phyloP scores from a whole-genome alignment of 148 eudicot genomes.

The Pouteria glomerata region DNA sequence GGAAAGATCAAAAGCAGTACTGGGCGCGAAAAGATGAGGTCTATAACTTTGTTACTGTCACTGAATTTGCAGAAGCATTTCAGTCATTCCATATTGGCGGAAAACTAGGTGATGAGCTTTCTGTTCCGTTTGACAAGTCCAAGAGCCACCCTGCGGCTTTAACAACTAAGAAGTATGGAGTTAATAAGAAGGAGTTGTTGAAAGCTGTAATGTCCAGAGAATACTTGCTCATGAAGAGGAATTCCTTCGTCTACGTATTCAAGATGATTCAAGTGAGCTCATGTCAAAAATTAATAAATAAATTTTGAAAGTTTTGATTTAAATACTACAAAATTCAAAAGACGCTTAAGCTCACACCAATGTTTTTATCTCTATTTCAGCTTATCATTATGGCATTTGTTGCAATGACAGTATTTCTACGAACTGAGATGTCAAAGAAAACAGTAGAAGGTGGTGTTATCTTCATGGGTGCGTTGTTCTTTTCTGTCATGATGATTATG shows the following conservation, averaged over 20 bases:
- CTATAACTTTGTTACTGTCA: conserved; percentile 15
- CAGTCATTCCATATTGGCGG: conserved; percentile 26
- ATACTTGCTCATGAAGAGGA: conserved; percentile 31
- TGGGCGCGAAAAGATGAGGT: conserved; percentile 26
- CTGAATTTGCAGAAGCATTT: conserved; percentile 24
- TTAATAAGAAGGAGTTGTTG: conserved; percentile 25
- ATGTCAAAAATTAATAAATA: too few relatives aligned
- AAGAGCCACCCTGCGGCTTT: conserved; percentile 41
- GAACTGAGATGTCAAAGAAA: conserved; percentile 26
- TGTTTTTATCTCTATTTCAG: conserved; percentile 13
- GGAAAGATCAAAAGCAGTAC: conserved; percentile 43
- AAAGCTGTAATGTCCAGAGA: conserved; percentile 34
- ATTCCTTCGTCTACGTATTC: conserved; percentile 31
- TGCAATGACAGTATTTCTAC: conserved; percentile 27
- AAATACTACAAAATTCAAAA: too few relatives aligned
- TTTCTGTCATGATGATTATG: conserved; percentile 11
- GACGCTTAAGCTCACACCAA: not conserved
- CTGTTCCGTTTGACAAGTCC: conserved; percentile 32
- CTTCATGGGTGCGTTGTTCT: conserved; percentile 29
- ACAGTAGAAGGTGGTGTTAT: conserved; percentile 12
- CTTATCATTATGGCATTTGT: conserved; percentile 16
- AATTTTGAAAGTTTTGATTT: too few relatives aligned
- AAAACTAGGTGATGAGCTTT: conserved; percentile 23
- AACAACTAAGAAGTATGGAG: conserved; percentile 23
- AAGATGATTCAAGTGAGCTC: conserved; percentile 20